Conservation (phyloP, 1,139 yeast species). For the Saccharomyces hybrid region DNA sequence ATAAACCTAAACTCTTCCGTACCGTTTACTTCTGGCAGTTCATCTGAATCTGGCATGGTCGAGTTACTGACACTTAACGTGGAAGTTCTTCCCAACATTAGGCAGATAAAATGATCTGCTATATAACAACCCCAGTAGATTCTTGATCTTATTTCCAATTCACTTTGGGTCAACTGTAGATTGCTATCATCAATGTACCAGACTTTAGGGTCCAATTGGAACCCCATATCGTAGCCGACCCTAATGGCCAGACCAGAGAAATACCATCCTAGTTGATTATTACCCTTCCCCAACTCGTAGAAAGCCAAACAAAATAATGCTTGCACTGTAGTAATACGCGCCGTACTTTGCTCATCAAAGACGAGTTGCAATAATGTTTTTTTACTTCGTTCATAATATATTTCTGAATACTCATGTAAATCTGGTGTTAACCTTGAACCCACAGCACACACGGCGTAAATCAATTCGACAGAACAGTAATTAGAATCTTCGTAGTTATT, state of each 20-base stretch:
- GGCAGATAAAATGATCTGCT: slow-evolving; percentile 56
- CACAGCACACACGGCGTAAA: slow-evolving; percentile 50
- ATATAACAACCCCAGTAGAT: slow-evolving; percentile 63
- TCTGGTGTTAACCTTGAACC: slow-evolving; percentile 46
- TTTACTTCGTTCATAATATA: slow-evolving; percentile 45
- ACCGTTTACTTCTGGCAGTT: slow-evolving; percentile 52
- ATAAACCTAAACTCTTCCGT: slow-evolving; percentile 39
- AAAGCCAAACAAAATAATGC: slow-evolving; percentile 47
- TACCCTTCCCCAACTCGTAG: slow-evolving; percentile 53
- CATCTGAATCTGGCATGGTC: slow-evolving; percentile 53
- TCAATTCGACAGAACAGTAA: slow-evolving; percentile 47
- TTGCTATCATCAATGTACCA: slow-evolving; percentile 36
- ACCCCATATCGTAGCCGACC: slow-evolving; percentile 59
- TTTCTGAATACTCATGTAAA: slow-evolving; percentile 37
- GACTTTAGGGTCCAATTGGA: slow-evolving; percentile 54
- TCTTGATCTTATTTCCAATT: slow-evolving; percentile 49
- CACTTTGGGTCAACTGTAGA: slow-evolving; percentile 31
- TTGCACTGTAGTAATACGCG: slow-evolving; percentile 37
- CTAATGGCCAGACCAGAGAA: slow-evolving; percentile 57
- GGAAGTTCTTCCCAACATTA: slow-evolving; percentile 53
- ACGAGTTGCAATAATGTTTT: slow-evolving; percentile 36
- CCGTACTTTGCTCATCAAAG: slow-evolving; percentile 32
- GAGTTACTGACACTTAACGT: slow-evolving; percentile 50
- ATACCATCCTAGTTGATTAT: slow-evolving; percentile 56
- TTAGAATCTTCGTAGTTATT: slow-evolving; percentile 31